Evolutionary conservation across 2,329 filamentous ascomycete species (phyloP), one percentile per base, ranked within the genome.

Genomic region (Aspergillus sp.): DNA sequence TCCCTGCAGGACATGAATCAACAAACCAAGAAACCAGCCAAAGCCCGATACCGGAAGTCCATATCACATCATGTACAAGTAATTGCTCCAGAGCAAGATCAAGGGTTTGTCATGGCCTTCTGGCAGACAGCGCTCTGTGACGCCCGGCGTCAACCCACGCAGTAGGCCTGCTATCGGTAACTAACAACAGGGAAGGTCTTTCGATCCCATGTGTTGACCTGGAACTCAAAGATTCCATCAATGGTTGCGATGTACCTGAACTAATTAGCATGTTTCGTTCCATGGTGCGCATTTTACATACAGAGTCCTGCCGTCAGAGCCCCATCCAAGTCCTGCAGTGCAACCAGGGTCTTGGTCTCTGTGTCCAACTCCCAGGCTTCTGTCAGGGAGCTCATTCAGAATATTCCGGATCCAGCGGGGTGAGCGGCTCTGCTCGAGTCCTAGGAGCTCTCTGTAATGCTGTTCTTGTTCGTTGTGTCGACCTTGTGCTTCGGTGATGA

Each of bases 271-370:
- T 47, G 20, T 32, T 35, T 13, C 36, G 30, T 36, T 30, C 10
- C 20, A 26, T 9, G 20, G n/a, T 26, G 17, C 20, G 49, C 32
- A 40, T 30, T 46, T 24, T 42, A 71, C 76, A 69, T 66, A 79
- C 76, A 79, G 55, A 51, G 69, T 74, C 59, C 72, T 68, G 16
- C 75, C 76, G 62, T 79, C 74, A 8, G 65, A 67, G 49, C 74
- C 74, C 72, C 75, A 79, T 8, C 75, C 76, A 47, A 79, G 65
- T 17, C 76, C 76, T 51, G 76, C 75, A 14, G 76, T 77, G 14
- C 73, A 71, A 41, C 72, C 72, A 30, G 67, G 65, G 24, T 73
- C 71, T 50, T 67, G 65, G 35, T 72, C 69, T 45, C 68, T 61
- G 49, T 64, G 57, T 19, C 61, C 60, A 51, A 65, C 56, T 6